These are phyloP conservation scores for Populus euphratica DNA, from an alignment of 345 rosid genomes.

Conservation along the genomic window DNA sequence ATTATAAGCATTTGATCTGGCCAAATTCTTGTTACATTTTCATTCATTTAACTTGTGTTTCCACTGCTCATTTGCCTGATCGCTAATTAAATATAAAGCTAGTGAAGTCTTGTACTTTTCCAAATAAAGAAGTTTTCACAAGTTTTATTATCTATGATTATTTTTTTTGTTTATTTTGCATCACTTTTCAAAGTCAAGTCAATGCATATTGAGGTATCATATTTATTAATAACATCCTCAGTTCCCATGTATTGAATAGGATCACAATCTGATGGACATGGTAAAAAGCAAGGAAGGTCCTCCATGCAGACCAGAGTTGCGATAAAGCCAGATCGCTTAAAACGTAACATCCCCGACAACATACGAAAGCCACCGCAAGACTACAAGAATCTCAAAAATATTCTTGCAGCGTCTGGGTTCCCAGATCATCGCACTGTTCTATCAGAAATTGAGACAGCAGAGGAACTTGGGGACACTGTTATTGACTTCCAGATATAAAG, in stretches of 20 bases:
- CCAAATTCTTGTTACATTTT: no score
- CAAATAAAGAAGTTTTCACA: no score
- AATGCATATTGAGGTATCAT: no score
- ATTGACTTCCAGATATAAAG: conserved; percentile 62
- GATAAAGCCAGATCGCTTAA: conserved; percentile 6
- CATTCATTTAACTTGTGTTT: no score
- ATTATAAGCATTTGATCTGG: no score
- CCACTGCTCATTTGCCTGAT: no score
- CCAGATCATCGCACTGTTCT: conserved; percentile 28
- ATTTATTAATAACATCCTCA: not conserved
- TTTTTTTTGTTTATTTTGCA: no score
- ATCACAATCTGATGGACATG: conserved; percentile 20
- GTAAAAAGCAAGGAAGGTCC: conserved; percentile 4
- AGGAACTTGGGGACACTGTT: conserved; percentile 38
- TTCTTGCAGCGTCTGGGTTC: conserved; percentile 24
- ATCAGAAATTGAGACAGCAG: conserved; percentile 47
- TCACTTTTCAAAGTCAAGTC: no score
- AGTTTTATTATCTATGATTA: no score
- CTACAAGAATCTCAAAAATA: conserved; percentile 34
- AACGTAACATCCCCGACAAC: conserved; percentile 14
- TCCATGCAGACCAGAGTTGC: conserved; percentile 13
- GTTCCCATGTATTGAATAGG: conserved; percentile 16
- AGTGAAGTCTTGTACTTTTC: no score
- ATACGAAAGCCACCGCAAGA: conserved; percentile 17
- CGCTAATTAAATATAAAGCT: no score